Conservation (phyloP, 495 filamentous ascomycete species). For the Aspergillus ostianus region DNA sequence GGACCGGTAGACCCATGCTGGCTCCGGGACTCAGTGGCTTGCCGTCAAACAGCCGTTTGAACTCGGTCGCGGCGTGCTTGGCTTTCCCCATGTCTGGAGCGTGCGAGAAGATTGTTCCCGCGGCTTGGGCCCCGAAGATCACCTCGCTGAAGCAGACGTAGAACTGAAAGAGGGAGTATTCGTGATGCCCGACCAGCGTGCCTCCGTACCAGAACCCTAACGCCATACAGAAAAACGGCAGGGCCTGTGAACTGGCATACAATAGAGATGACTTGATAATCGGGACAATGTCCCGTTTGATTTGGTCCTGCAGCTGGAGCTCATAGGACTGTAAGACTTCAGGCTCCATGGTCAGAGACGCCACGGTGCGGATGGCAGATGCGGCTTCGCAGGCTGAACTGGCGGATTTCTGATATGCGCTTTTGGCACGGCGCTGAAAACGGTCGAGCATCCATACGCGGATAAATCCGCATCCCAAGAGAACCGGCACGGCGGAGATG, state of each 20-base stretch:
- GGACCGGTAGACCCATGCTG: slow-evolving; percentile 56
- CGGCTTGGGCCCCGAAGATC: slow-evolving; percentile 80
- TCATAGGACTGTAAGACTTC: slow-evolving; percentile 75
- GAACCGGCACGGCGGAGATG: slow-evolving; percentile 69
- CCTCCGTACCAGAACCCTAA: slow-evolving; percentile 94
- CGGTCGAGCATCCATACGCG: slow-evolving; percentile 76
- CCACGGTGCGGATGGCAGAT: slow-evolving; percentile 86
- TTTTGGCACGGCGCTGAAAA: slow-evolving; percentile 69
- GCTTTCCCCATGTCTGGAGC: slow-evolving; percentile 86
- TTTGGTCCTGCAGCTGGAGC: slow-evolving; percentile 59
- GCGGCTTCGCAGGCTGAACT: slow-evolving; percentile 88
- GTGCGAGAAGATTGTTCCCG: slow-evolving; percentile 81
- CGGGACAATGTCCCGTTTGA: slow-evolving; percentile 56
- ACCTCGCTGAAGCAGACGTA: slow-evolving; percentile 80
- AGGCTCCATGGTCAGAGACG: slow-evolving; percentile 77
- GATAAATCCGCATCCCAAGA: slow-evolving; percentile 78
- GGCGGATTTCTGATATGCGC: slow-evolving; percentile 69
- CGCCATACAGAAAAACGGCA: slow-evolving; percentile 77
- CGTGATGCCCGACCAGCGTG: slow-evolving; percentile 61
- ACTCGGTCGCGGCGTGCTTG: slow-evolving; percentile 68
- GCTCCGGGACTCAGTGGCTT: slow-evolving; percentile 69
- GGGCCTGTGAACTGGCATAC: slow-evolving; percentile 75
- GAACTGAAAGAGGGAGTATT: slow-evolving; percentile 75
- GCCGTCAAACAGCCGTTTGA: slow-evolving; percentile 72
- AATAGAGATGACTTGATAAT: slow-evolving; percentile 65